phyloP scores from a whole-genome alignment of 306 rosid species.

The Vigna hirtella region DNA sequence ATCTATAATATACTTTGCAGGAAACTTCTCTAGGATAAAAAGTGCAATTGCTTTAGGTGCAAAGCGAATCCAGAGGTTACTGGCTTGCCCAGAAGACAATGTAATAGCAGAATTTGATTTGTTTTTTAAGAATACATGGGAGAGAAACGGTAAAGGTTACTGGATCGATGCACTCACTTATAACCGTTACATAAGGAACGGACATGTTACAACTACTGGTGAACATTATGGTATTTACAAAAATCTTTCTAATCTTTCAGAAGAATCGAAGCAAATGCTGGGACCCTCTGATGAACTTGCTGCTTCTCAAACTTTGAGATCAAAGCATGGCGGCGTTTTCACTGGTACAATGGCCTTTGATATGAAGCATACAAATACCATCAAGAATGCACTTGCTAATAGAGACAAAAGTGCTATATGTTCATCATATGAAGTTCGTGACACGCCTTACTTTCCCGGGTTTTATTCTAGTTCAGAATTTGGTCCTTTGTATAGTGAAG shows the following conservation, averaged over 20 bases:
- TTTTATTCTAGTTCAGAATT: conserved; percentile 66
- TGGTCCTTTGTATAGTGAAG: conserved; percentile 60
- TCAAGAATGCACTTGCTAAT: conserved; percentile 43
- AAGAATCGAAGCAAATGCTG: conserved; percentile 37
- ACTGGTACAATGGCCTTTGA: conserved; percentile 49
- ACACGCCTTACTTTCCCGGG: conserved; percentile 59
- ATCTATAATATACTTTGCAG: conserved; percentile 50
- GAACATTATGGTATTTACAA: conserved; percentile 41
- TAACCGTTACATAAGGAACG: conserved; percentile 50
- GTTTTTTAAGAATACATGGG: conserved; percentile 82
- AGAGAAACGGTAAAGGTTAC: conserved; percentile 77
- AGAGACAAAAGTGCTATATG: conserved; percentile 49
- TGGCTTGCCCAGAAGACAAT: conserved; percentile 67
- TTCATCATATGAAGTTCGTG: conserved; percentile 55
- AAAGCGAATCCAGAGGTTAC: conserved; percentile 60
- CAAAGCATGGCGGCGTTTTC: conserved; percentile 44
- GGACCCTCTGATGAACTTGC: conserved; percentile 45
- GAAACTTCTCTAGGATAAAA: conserved; percentile 75
- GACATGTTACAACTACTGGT: conserved; percentile 42
- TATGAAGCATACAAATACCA: conserved; percentile 44
- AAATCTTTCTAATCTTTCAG: conserved; percentile 46
- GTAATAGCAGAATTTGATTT: conserved; percentile 65
- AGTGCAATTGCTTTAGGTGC: conserved; percentile 83
- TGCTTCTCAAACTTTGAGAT: conserved; percentile 50
- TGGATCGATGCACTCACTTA: conserved; percentile 60